A percentile compares a stretch with the other conserved stretches of the same genome.
These are phyloP conservation scores for Prosopis cineraria DNA, from an alignment of 306 rosid genomes.

Conservation along the genomic window DNA sequence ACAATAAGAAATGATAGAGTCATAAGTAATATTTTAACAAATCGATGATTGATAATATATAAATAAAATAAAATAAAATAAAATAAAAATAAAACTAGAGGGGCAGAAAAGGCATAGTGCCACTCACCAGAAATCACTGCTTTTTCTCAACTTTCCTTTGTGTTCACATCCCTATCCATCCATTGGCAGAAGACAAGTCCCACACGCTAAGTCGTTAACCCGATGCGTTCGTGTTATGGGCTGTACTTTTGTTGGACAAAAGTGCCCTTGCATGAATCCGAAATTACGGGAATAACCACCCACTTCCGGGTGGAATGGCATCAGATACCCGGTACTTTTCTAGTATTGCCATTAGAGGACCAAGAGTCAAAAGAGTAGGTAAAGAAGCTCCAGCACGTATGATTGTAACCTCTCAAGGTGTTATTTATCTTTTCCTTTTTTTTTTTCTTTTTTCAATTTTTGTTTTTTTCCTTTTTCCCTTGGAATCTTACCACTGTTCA, in stretches of 20 bases:
- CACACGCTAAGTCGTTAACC: conserved; percentile 77
- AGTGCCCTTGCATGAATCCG: conserved; percentile 56
- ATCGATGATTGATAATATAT: conserved; percentile 21
- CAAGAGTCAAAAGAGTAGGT: conserved; percentile 55
- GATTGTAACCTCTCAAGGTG: conserved; percentile 51
- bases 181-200: conserved; percentile 61
- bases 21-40: conserved; percentile 30
- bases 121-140: conserved; percentile 59
- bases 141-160: conserved; percentile 47
- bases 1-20: conserved; percentile 16
- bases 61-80: not conserved
- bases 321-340: conserved; percentile 59
- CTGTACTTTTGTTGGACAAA: conserved; percentile 45
- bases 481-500: conserved; percentile 35
- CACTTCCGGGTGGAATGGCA: conserved; percentile 37
- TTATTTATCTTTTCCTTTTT: conserved; percentile 29
- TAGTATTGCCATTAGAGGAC: conserved; percentile 44
- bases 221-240: conserved; percentile 40
- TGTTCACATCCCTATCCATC: conserved; percentile 73
- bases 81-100: not conserved
- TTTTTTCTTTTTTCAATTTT: not conserved
- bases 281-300: conserved; percentile 32
- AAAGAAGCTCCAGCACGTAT: conserved; percentile 41
- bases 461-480: not conserved
- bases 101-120: conserved; percentile 57